Evolutionary conservation across 805 yeast species (phyloP), one percentile per base, ranked within the genome.

Genomic region (Pichia californica): DNA sequence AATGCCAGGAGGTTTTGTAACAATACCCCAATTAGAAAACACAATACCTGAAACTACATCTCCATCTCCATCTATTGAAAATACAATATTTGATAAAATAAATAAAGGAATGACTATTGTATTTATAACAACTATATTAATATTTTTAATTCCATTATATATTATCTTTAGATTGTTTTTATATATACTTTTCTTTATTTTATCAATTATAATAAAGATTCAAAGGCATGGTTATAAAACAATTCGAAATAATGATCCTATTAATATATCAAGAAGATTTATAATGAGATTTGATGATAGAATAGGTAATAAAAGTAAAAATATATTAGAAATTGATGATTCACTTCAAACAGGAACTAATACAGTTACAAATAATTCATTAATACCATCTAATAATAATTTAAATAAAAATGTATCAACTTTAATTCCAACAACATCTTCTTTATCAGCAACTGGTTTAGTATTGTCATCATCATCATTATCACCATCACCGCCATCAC

Each of bases 261-360:
- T 47, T 2, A 65, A 64, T 49, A 60, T 61, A 32, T 60, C 68
- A 2, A 50, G 66, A 38, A 41, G 61, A 11, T 65, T 64, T 34
- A 55, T 62, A 9, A 53, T 48, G 46, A 51, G 44, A 27, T 65
- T 63, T 47, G 68, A 65, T 34, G 64, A 60, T n/a, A 23, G 50
- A 14, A 52, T 61, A n/a, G 62, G 62, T 10, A 59, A 58, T 40
- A 42, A 36, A 19, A 40, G 19, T 16, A 40, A 40, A 29, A 27
- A 27, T 20, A 15, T 38, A 10, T 10, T 14, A 6, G 16, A 1
- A 9, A 20, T 19, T 14, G 23, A 14, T n/a, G 36, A 33, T 5
- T n/a, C 21, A 7, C 23, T 8, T 14, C 9, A 15, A 8, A n/a
- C n/a, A 20, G 25, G 20, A 8, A 33, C 10, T 7, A 23, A 20